A percentile compares a stretch with the other conserved stretches of the same genome.
Conservation (phyloP, 202 grass and related monocot species). For the Brachypodium distachyon region DNA sequence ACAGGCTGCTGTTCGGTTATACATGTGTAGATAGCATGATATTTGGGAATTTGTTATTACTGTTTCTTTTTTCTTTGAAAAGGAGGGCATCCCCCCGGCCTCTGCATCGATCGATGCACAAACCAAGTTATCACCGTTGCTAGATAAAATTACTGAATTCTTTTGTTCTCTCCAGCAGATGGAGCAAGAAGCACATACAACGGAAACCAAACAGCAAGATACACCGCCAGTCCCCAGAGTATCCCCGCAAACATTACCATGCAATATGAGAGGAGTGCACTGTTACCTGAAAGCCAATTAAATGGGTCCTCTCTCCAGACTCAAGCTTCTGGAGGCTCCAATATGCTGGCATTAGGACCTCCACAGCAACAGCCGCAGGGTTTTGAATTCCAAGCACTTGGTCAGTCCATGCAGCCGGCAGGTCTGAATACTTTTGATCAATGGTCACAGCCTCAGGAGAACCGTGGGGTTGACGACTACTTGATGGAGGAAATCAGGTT, state of each 20-base stretch:
- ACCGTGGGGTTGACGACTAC: slow-evolving; percentile 62
- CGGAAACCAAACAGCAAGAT: slow-evolving; percentile 41
- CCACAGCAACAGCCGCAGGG: slow-evolving; percentile 33
- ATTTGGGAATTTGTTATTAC: slow-evolving; percentile 1
- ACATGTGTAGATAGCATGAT: background rate
- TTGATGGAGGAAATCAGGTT: slow-evolving; percentile 88
- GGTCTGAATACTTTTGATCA: slow-evolving; percentile 32
- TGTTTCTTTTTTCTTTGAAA: too few species aligned
- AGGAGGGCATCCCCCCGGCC: too few species aligned
- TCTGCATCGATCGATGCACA: too few species aligned
- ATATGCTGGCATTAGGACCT: slow-evolving; percentile 48
- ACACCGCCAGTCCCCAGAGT: slow-evolving; percentile 37
- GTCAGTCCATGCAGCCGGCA: slow-evolving; percentile 35
- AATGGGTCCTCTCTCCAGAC: slow-evolving; percentile 21
- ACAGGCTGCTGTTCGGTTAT: slow-evolving; percentile 11
- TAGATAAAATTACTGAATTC: slow-evolving; percentile 13
- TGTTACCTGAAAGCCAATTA: slow-evolving; percentile 42
- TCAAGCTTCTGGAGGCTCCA: slow-evolving; percentile 39
- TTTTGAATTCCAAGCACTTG: slow-evolving; percentile 41
- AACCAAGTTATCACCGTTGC: too few species aligned
- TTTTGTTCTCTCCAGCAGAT: slow-evolving; percentile 36
- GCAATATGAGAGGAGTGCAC: slow-evolving; percentile 44
- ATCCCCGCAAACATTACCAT: slow-evolving; percentile 23
- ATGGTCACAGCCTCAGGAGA: slow-evolving; percentile 36
- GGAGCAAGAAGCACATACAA: slow-evolving; percentile 35